A percentile compares a stretch with the other conserved stretches of the same genome.
phyloP scores from a whole-genome alignment of 768 basidiomycete species.

The Naganishia vishniacii region DNA sequence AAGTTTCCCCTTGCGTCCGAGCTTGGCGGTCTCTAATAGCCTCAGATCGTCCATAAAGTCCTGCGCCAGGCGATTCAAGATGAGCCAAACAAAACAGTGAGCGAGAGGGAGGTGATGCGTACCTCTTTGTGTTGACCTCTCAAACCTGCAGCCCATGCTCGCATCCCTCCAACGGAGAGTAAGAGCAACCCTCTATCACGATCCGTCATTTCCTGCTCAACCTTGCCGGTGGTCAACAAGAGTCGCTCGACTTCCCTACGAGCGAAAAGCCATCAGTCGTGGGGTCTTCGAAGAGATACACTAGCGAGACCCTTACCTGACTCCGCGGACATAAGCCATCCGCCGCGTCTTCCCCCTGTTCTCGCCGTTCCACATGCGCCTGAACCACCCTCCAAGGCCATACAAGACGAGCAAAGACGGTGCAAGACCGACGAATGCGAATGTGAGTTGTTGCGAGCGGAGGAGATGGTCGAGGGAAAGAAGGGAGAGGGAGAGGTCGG shows the following conservation, averaged over 20 bases:
- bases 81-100: neutral
- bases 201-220: constrained; percentile 41
- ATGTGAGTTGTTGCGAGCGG: constrained; percentile 88
- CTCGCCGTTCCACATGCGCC: constrained; percentile 59
- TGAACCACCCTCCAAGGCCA: constrained; percentile 57
- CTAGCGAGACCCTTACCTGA: constrained; percentile 54
- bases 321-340: constrained; percentile 61
- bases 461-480: constrained; percentile 88
- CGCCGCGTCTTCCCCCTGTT: constrained; percentile 51
- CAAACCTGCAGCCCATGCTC: constrained; percentile 44
- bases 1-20: constrained; percentile 68
- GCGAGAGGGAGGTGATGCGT: neutral
- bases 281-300: neutral
- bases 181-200: constrained; percentile 43
- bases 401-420: constrained; percentile 80
- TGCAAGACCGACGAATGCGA: constrained; percentile 93
- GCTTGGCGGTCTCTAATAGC: constrained; percentile 68
- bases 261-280: neutral
- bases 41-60: constrained; percentile 80
- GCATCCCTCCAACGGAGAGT: constrained; percentile 40
- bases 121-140: constrained; percentile 33
- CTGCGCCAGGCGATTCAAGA: constrained; percentile 33
- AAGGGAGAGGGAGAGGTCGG: constrained; percentile 84
- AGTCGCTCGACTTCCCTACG: constrained; percentile 42
- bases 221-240: constrained; percentile 38